Percentiles rank a stretch among this genome's conserved stretches.
Evolutionary conservation across 768 basidiomycete species (phyloP).

Genomic region (Goffeauzyma gilvescens): DNA sequence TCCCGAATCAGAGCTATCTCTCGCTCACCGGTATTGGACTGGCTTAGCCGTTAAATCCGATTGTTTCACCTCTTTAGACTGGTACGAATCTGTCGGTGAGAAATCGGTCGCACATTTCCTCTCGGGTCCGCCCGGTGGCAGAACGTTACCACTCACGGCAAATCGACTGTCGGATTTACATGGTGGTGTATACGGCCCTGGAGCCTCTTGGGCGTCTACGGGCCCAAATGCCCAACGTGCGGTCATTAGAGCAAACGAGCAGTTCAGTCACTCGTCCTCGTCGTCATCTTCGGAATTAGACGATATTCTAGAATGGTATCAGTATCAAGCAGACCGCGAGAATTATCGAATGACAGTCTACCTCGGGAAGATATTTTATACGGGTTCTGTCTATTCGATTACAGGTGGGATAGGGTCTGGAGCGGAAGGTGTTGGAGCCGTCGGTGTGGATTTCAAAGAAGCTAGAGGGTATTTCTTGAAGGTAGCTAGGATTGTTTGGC

Average conservation of each 20-base stretch:
- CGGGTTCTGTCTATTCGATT: slow-evolving; percentile 71
- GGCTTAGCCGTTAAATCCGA: slow-evolving; percentile 80
- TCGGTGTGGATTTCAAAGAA: slow-evolving; percentile 55
- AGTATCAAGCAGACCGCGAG: slow-evolving; percentile 91
- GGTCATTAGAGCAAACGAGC: slow-evolving; percentile 73
- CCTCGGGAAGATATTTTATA: slow-evolving; percentile 88
- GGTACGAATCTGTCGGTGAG: slow-evolving; percentile 80
- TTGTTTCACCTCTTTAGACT: slow-evolving; percentile 61
- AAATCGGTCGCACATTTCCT: slow-evolving; percentile 66
- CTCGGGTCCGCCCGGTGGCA: slow-evolving; percentile 77
- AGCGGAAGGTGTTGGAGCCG: slow-evolving; percentile 77
- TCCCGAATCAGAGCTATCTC: slow-evolving; percentile 73
- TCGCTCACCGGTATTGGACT: slow-evolving; percentile 87
- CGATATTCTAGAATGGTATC: slow-evolving; percentile 38
- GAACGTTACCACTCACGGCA: slow-evolving; percentile 60
- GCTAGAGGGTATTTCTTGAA: slow-evolving; percentile 67
- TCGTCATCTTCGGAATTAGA: too few species aligned
- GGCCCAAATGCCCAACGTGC: slow-evolving; percentile 52
- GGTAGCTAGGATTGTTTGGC: slow-evolving; percentile 74
- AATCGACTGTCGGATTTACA: slow-evolving; percentile 70
- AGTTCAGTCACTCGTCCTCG: too few species aligned
- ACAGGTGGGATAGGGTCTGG: slow-evolving; percentile 67
- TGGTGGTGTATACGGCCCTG: slow-evolving; percentile 86
- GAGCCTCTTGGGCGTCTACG: slow-evolving; percentile 81
- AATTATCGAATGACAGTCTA: slow-evolving; percentile 76